These are phyloP conservation scores for Botrytis sinoallii DNA, from an alignment of 2,329 filamentous ascomycete species.

Conservation along the genomic window DNA sequence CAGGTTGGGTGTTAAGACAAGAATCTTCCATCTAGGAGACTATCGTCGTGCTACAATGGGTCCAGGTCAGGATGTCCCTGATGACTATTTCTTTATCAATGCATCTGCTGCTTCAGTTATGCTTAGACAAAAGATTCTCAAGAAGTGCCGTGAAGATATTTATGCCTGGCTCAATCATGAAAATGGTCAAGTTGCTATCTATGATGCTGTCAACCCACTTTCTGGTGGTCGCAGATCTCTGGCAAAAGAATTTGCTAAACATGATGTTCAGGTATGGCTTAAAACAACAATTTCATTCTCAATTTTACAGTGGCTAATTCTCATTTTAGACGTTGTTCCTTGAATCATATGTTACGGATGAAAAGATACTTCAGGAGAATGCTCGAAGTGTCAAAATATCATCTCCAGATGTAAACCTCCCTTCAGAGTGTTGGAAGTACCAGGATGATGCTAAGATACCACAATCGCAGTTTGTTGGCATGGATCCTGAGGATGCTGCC, in stretches of 20 bases:
- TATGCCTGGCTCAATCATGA: constrained; percentile 95
- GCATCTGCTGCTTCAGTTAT: constrained; percentile 91
- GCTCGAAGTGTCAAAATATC: constrained; percentile 97
- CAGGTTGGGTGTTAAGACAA: constrained; percentile 94
- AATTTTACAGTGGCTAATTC: constrained; percentile 20
- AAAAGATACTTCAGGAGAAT: constrained; percentile 92
- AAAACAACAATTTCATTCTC: constrained; percentile 20
- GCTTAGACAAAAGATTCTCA: constrained; percentile 92
- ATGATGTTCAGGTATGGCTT: constrained; percentile 73
- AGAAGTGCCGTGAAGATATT: constrained; percentile 96
- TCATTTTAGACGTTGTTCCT: constrained; percentile 79
- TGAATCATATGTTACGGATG: constrained; percentile 91
- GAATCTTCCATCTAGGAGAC: constrained; percentile 95
- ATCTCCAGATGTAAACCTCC: constrained; percentile 73
- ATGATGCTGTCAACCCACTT: constrained; percentile 94
- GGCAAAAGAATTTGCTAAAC: constrained; percentile 95
- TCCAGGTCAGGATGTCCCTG: constrained; percentile 77
- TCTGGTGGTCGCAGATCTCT: constrained; percentile 76
- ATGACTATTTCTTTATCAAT: constrained; percentile 97
- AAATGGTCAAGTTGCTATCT: constrained; percentile 97
- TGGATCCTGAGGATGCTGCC: constrained; percentile 89
- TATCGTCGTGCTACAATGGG: constrained; percentile 91
- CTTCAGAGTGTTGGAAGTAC: constrained; percentile 12
- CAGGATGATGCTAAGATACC: constrained; percentile 19
- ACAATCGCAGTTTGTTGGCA: constrained; percentile 70